phyloP scores from a whole-genome alignment of 2,329 filamentous ascomycete genomes.

The Penicillium sp. region DNA sequence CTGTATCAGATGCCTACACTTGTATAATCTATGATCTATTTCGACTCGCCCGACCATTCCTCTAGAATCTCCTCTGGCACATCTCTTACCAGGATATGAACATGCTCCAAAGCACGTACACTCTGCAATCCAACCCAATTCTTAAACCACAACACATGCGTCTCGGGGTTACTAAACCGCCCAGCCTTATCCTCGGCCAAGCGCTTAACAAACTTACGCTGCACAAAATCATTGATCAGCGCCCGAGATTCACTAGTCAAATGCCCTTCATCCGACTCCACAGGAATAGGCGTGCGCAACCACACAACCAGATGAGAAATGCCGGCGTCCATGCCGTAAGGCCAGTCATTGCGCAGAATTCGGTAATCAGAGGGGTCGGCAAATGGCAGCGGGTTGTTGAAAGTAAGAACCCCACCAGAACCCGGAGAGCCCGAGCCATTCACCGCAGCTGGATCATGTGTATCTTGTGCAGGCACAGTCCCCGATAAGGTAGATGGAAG shows the following conservation, averaged over 20 bases:
- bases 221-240: conserved; percentile 52
- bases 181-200: conserved; percentile 37
- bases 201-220: conserved; percentile 49
- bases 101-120: conserved; percentile 58
- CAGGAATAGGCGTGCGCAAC: conserved; percentile 52
- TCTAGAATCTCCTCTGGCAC: conserved; percentile 45
- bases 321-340: conserved; percentile 56
- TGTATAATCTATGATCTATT: neutral
- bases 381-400: conserved; percentile 53
- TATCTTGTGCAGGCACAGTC: neutral
- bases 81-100: conserved; percentile 55
- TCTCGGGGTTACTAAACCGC: conserved; percentile 32
- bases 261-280: conserved; percentile 48
- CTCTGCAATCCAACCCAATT: conserved; percentile 63
- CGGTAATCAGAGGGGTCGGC: conserved; percentile 54
- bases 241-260: conserved; percentile 51
- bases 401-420: conserved; percentile 29
- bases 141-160: conserved; percentile 63
- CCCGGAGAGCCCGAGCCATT: conserved; percentile 12
- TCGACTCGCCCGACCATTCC: conserved; percentile 45
- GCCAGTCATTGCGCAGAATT: conserved; percentile 63
- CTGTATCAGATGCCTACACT: neutral
- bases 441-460: neutral
- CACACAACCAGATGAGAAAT: conserved; percentile 60
- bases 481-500: conserved; percentile 16